Evolutionary conservation across 208 protist genomes (phyloP).

Genomic region (Wallacemonas sp.): DNA sequence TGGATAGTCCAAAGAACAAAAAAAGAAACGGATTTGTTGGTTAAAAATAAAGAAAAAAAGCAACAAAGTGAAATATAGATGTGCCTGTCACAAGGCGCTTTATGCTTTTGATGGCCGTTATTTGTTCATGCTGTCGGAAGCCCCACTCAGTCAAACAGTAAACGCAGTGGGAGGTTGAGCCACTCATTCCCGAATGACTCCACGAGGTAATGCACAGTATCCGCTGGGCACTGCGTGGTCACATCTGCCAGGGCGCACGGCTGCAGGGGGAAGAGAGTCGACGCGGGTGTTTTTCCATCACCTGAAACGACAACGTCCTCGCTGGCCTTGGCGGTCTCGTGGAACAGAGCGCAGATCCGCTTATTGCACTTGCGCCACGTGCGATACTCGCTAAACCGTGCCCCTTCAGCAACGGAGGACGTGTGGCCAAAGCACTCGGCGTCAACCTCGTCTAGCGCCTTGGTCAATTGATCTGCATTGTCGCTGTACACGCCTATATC

Average conservation of each 20-base stretch:
- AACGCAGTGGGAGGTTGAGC: constrained; percentile 58
- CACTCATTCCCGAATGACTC: constrained; percentile 74
- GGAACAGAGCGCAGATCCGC: constrained; percentile 78
- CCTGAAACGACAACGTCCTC: constrained; percentile 36
- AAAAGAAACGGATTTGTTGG: neutral
- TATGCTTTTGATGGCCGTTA: no score
- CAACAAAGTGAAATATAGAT: no score
- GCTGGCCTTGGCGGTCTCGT: constrained; percentile 30
- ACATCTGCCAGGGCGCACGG: constrained; percentile 60
- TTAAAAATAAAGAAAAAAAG: constrained; percentile 3
- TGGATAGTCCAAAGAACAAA: neutral
- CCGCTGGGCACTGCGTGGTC: constrained; percentile 52
- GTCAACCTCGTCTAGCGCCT: constrained; percentile 26
- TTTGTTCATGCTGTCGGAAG: neutral
- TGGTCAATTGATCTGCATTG: constrained; percentile 36
- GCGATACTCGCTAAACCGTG: constrained; percentile 26
- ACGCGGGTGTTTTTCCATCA: constrained; percentile 38
- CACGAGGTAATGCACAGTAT: constrained; percentile 59
- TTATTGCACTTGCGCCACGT: constrained; percentile 74
- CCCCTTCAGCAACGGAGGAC: constrained; percentile 26
- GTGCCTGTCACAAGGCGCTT: no score
- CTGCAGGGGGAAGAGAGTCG: constrained; percentile 59
- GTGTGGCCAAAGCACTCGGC: constrained; percentile 50
- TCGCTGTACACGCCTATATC: constrained; percentile 54
- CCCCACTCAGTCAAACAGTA: constrained; percentile 32